Evolutionary conservation across 2,329 filamentous ascomycete genomes (phyloP), one percentile per base, ranked within the genome.

Genomic region (Cladosporium cucumerinum): DNA sequence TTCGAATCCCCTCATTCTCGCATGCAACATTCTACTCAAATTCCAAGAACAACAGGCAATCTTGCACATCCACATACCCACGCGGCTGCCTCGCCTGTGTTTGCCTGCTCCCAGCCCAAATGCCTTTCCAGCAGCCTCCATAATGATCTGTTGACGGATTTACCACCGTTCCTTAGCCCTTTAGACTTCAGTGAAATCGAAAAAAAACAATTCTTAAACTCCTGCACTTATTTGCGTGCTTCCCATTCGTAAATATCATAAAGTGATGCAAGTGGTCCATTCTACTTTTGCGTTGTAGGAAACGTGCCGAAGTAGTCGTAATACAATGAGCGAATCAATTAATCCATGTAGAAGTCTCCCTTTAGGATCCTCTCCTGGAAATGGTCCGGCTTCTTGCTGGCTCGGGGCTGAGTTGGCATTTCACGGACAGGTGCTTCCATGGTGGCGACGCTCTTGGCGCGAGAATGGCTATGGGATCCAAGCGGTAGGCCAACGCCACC

Each of bases 341-440:
- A 97, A 75, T 97, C 93, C 93, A 98, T 97, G 82, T 95, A 95
- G 74, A 99, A 98, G 75, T 99, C 95, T 54, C 94, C 95, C 81
- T 97, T 95, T 70, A 99, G 85, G 73, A 99, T 98, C 70, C 96
- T 88, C 84, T 99, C 95, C 79, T 97, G 93, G 81, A 97, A 95
- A 68, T 90, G 90, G 80, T 99, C 95, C 32, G 94, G 93, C 30
- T 79, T 77, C 68, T 78, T 79, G 34, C 78, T 74, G 59, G 78
- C 74, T 82, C 94, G 96, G 49, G 82, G 81, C 72, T 83, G 82
- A 69, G 84, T 79, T 5, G 79, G 80, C 68, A 82, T 78, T 65
- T 78, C 74, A 28, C 69, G 67, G 16, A 67, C 65, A 28, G 85
- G 85, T 60, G 82, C 82, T 71, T 87, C 85, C 82, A 86, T 84